Evolutionary conservation across 306 rosid species (phyloP).

Genomic region (Prinsepia uniflora): DNA sequence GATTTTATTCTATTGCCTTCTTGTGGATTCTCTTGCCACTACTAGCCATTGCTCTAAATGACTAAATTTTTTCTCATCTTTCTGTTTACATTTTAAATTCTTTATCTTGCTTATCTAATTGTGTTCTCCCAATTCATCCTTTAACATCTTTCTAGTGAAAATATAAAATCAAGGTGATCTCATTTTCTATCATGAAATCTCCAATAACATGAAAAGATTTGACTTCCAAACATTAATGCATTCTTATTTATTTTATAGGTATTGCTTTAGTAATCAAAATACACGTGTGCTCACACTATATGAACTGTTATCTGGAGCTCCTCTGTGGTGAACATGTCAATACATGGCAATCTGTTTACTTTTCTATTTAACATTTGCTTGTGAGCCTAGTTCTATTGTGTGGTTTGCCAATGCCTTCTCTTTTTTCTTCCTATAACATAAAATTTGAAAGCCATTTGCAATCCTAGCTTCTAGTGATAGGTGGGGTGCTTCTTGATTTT

Average conservation of each 20-base stretch:
- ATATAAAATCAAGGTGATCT: too few relatives aligned
- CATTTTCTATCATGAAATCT: too few relatives aligned
- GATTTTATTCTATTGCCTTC: not conserved
- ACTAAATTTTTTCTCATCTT: not conserved
- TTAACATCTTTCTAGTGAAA: too few relatives aligned
- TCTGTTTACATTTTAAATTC: not conserved
- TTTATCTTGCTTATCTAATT: not conserved
- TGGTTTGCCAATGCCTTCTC: not conserved
- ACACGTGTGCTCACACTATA: not conserved
- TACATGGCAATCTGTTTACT: not conserved
- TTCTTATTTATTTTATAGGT: not conserved
- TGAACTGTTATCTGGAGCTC: not conserved
- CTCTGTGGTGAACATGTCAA: not conserved
- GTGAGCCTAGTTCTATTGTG: not conserved
- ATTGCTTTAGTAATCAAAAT: not conserved
- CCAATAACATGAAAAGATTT: not conserved
- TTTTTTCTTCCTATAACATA: not conserved
- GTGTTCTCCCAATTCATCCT: not conserved
- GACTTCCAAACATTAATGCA: not conserved
- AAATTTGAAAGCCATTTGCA: not conserved
- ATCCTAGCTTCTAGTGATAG: not conserved
- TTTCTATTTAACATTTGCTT: not conserved
- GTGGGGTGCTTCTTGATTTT: constrained; percentile 19
- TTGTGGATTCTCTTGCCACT: not conserved
- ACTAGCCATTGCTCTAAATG: not conserved